Evolutionary conservation across 179 eudicot species (phyloP).

Genomic region (Spergularia azorica): DNA sequence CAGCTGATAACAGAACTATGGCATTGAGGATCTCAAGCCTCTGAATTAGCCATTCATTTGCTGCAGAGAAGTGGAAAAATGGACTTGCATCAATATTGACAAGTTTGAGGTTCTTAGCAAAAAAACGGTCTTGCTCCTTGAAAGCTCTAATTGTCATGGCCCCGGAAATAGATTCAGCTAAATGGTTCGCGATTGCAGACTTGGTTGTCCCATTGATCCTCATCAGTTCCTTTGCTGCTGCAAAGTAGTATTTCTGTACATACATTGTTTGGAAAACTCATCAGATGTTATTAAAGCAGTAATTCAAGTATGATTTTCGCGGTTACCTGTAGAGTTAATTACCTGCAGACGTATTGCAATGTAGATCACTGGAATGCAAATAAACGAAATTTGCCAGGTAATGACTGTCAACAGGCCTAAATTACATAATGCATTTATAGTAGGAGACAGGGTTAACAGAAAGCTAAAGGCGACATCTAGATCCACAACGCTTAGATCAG

Average conservation of each 20-base stretch:
- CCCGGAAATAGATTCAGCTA: slow-evolving; percentile 75
- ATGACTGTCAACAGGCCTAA: slow-evolving; percentile 57
- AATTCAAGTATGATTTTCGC: no score
- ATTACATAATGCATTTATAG: slow-evolving; percentile 46
- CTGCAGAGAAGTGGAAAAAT: slow-evolving; percentile 67
- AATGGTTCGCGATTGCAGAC: slow-evolving; percentile 75
- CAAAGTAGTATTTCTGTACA: slow-evolving; percentile 60
- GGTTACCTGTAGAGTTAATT: no score
- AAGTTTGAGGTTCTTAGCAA: slow-evolving; percentile 57
- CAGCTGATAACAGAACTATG: slow-evolving; percentile 55
- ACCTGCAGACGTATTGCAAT: slow-evolving; percentile 37
- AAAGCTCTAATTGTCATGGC: slow-evolving; percentile 71
- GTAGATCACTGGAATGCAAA: slow-evolving; percentile 57
- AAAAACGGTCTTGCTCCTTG: slow-evolving; percentile 64
- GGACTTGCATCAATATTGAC: slow-evolving; percentile 71
- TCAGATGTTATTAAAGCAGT: neutral
- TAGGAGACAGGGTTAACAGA: slow-evolving; percentile 43
- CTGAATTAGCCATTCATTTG: slow-evolving; percentile 80
- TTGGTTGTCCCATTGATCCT: slow-evolving; percentile 80
- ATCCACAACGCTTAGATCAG: slow-evolving; percentile 73
- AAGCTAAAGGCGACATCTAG: slow-evolving; percentile 62
- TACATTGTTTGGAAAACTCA: neutral
- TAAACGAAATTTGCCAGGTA: slow-evolving; percentile 69
- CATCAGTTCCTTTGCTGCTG: slow-evolving; percentile 74
- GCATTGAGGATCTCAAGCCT: slow-evolving; percentile 68